A percentile compares a stretch with the other conserved stretches of the same genome.
phyloP scores from a whole-genome alignment of 2,329 filamentous ascomycete species.

The Clathrospora elynae region DNA sequence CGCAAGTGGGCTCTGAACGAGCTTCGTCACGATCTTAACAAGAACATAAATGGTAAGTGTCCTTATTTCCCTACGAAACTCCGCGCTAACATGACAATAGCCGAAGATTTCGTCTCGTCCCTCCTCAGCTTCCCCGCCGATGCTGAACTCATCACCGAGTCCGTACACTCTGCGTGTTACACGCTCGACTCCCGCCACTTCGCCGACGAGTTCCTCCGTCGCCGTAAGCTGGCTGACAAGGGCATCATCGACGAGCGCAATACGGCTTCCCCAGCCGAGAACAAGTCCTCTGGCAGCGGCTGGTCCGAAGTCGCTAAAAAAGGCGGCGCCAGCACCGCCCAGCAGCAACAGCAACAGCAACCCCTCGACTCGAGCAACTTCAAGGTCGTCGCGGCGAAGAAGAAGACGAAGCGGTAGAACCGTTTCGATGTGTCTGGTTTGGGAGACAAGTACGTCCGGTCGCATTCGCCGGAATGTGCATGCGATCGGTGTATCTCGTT shows the following conservation, averaged over 20 bases:
- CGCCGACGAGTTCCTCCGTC: conserved; percentile 89
- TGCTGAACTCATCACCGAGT: conserved; percentile 81
- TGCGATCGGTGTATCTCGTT: neutral
- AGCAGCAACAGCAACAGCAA: conserved; percentile 45
- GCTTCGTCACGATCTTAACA: conserved; percentile 73
- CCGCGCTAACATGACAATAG: conserved; percentile 52
- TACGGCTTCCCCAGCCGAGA: conserved; percentile 57
- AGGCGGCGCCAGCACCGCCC: conserved; percentile 64
- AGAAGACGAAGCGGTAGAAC: conserved; percentile 68
- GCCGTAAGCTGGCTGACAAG: conserved; percentile 91
- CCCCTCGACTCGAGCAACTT: conserved; percentile 66
- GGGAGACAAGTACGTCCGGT: conserved; percentile 7
- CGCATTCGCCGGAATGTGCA: conserved; percentile 1
- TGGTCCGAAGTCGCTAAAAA: conserved; percentile 99
- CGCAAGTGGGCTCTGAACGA: conserved; percentile 87
- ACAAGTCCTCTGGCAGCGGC: conserved; percentile 62
- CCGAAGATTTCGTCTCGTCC: conserved; percentile 78
- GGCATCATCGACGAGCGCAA: conserved; percentile 77
- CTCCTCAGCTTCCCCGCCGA: conserved; percentile 79
- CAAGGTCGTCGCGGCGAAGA: conserved; percentile 88
- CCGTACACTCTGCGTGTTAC: conserved; percentile 82
- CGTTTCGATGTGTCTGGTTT: neutral
- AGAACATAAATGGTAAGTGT: conserved; percentile 67
- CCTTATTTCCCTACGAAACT: neutral
- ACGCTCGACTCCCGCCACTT: conserved; percentile 94